Percentiles rank a stretch among this genome's conserved stretches.
Evolutionary conservation across 2,329 filamentous ascomycete genomes (phyloP).

Genomic region (Rutstroemia sp.): DNA sequence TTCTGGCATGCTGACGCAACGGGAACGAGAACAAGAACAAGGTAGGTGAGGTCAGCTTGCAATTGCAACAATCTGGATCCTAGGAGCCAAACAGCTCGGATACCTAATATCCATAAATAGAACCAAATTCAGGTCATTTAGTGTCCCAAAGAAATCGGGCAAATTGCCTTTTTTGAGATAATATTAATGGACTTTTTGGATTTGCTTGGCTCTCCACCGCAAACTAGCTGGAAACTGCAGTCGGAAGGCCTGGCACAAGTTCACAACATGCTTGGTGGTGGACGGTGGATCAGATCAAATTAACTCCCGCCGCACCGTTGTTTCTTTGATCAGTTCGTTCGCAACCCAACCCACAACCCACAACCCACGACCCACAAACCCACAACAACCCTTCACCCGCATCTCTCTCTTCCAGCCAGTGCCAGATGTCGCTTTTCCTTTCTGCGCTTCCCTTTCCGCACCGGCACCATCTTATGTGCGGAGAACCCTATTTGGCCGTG

Average conservation of each 20-base stretch:
- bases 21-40: background rate
- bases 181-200: background rate
- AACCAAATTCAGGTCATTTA: conserved; percentile 6
- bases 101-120: conserved; percentile 5
- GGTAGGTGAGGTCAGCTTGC: background rate
- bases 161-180: background rate
- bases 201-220: too few relatives aligned
- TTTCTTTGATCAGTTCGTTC: background rate
- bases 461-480: background rate
- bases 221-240: too few relatives aligned
- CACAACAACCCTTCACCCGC: background rate
- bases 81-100: background rate
- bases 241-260: too few relatives aligned
- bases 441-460: background rate
- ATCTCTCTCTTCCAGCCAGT: background rate
- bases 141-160: background rate
- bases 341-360: too few relatives aligned
- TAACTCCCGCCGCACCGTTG: background rate
- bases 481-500: background rate
- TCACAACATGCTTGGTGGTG: too few relatives aligned
- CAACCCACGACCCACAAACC: too few relatives aligned
- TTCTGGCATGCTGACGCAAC: conserved; percentile 2
- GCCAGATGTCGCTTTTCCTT: too few relatives aligned
- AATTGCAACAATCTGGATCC: too few relatives aligned
- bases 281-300: too few relatives aligned